These are phyloP conservation scores for Linderina pennispora DNA, from an alignment of 192 early-diverging fungal species.

Conservation along the genomic window DNA sequence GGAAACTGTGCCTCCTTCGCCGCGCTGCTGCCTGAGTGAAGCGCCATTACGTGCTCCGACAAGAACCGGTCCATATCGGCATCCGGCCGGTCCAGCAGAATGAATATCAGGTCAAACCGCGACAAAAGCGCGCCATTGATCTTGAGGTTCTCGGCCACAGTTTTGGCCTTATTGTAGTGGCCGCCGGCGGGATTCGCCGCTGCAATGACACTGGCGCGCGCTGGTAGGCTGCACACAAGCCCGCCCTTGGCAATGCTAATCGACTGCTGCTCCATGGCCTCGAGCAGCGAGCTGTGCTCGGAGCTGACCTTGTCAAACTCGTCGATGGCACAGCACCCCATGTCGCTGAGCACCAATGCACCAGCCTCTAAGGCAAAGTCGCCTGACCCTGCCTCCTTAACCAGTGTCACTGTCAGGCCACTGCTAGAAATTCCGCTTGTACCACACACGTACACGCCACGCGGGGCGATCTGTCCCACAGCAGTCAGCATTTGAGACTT, in stretches of 20 bases:
- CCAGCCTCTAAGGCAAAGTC: constrained; percentile 78
- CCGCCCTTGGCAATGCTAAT: constrained; percentile 86
- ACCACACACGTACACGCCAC: constrained; percentile 77
- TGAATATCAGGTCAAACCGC: constrained; percentile 78
- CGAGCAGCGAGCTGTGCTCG: constrained; percentile 70
- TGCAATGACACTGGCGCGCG: constrained; percentile 79
- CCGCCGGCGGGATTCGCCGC: constrained; percentile 85
- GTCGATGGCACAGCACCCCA: constrained; percentile 85
- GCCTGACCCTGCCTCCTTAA: constrained; percentile 62
- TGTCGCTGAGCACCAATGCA: constrained; percentile 82
- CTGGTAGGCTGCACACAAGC: constrained; percentile 74
- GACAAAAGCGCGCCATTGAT: constrained; percentile 70
- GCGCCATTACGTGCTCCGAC: constrained; percentile 74
- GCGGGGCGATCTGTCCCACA: constrained; percentile 69
- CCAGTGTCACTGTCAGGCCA: constrained; percentile 66
- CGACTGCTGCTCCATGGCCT: constrained; percentile 87
- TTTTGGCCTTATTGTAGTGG: constrained; percentile 82
- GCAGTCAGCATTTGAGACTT: constrained; percentile 86
- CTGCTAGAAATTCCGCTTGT: constrained; percentile 60
- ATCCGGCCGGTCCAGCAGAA: constrained; percentile 74
- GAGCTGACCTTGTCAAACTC: constrained; percentile 88
- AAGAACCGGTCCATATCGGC: constrained; percentile 73
- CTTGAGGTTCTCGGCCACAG: constrained; percentile 75
- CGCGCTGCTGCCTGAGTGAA: constrained; percentile 33
- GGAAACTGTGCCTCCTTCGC: background rate